phyloP scores from a whole-genome alignment of 2,329 filamentous ascomycete genomes.

The Dissoconium aciculare region DNA sequence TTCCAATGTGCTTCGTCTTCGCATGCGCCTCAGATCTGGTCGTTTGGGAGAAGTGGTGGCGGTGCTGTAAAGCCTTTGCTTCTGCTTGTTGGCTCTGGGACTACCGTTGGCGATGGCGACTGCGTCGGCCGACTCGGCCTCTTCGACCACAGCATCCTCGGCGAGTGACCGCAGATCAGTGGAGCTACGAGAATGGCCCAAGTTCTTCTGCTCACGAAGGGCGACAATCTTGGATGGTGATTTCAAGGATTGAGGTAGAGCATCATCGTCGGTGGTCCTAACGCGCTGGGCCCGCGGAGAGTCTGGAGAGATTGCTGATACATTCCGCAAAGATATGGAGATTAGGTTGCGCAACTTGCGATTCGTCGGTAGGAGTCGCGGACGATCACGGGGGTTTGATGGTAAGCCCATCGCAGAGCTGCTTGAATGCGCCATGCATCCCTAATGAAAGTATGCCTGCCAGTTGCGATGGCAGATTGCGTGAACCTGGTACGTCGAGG shows the following conservation, averaged over 20 bases:
- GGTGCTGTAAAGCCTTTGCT: constrained; percentile 14
- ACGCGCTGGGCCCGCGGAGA: constrained; percentile 19
- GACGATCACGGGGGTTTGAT: constrained; percentile 28
- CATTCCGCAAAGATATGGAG: constrained; percentile 73
- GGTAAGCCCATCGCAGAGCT: constrained; percentile 4
- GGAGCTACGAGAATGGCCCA: constrained; percentile 46
- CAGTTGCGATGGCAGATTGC: too few species aligned
- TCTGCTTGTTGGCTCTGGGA: constrained; percentile 8
- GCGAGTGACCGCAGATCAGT: constrained; percentile 33
- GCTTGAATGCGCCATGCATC: constrained; percentile 15
- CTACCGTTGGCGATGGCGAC: constrained; percentile 6
- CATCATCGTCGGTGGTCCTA: constrained; percentile 64
- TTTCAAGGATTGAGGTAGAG: constrained; percentile 50
- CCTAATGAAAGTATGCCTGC: too few species aligned
- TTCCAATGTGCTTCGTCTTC: constrained; percentile 46
- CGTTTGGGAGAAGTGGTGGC: constrained; percentile 15
- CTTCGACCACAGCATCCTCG: constrained; percentile 10
- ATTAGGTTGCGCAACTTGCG: constrained; percentile 77
- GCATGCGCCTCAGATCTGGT: constrained; percentile 27
- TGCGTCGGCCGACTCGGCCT: not conserved
- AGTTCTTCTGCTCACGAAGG: constrained; percentile 31
- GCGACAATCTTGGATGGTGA: constrained; percentile 52
- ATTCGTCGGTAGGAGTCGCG: constrained; percentile 52
- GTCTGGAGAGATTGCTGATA: constrained; percentile 48
- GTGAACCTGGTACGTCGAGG: too few species aligned